Conservation (phyloP, 805 yeast species). For the Yarrowia divulgata region DNA sequence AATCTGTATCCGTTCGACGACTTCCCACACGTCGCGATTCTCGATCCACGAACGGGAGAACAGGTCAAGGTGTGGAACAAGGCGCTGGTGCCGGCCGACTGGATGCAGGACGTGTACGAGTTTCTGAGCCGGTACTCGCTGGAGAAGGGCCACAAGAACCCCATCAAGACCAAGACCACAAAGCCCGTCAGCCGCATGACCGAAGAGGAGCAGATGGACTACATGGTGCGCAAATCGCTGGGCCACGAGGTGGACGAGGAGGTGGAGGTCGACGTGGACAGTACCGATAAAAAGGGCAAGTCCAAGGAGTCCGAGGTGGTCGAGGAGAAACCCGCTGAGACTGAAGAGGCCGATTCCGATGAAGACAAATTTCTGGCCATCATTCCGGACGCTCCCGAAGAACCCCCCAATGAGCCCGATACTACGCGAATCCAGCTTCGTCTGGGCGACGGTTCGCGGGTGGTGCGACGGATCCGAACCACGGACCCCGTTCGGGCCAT, state of each 20-base stretch:
- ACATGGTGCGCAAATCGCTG: conserved; percentile 75
- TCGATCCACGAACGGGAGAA: conserved; percentile 97
- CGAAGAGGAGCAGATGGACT: conserved; percentile 83
- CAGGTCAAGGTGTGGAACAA: conserved; percentile 74
- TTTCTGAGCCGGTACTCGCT: conserved; percentile 73
- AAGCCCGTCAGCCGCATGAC: conserved; percentile 73
- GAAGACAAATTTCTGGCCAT: conserved; percentile 60
- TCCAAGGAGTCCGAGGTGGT: conserved; percentile 43
- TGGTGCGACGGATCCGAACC: conserved; percentile 70
- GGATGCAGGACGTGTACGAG: conserved; percentile 71
- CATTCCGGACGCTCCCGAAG: conserved; percentile 60
- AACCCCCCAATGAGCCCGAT: conserved; percentile 65
- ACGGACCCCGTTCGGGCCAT: conserved; percentile 65
- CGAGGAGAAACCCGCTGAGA: conserved; percentile 9
- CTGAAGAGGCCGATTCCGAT: conserved; percentile 49
- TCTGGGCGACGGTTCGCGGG: conserved; percentile 83
- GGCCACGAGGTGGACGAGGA: conserved; percentile 46
- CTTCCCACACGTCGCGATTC: conserved; percentile 87
- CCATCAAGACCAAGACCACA: conserved; percentile 51
- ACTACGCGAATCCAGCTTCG: conserved; percentile 87
- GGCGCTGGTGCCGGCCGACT: conserved; percentile 65
- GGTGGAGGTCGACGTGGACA: conserved; percentile 41
- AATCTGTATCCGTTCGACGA: conserved; percentile 75
- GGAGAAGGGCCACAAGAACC: conserved; percentile 68
- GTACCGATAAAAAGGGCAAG: conserved; percentile 44